Percentiles rank a stretch among this genome's conserved stretches.
These are phyloP conservation scores for Microsporum audouinii DNA, from an alignment of 2,329 filamentous ascomycete genomes.

Conservation along the genomic window DNA sequence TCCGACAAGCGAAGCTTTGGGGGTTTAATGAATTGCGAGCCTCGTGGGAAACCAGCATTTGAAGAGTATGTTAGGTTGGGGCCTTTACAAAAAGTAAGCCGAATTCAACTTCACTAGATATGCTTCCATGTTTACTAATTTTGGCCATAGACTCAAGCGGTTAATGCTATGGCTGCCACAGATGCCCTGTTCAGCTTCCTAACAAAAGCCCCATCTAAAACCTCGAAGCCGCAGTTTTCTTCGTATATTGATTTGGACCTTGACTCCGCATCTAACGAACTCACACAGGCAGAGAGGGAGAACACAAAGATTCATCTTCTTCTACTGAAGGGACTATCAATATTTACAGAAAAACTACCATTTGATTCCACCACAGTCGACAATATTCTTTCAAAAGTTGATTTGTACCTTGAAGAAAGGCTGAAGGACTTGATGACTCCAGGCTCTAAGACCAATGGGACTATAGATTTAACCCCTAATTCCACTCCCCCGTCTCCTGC, in stretches of 20 bases:
- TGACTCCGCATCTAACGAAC: constrained; percentile 20
- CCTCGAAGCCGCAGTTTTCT: not conserved
- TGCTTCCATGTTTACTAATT: not conserved
- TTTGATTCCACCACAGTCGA: not conserved
- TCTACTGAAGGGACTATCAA: constrained; percentile 24
- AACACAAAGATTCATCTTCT: constrained; percentile 24
- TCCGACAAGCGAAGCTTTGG: constrained; percentile 29
- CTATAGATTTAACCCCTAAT: constrained; percentile 10
- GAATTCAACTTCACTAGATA: not conserved
- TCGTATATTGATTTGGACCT: constrained; percentile 7
- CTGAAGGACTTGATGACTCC: not conserved
- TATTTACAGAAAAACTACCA: not conserved
- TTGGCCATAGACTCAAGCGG: constrained; percentile 24
- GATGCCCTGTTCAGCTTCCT: constrained; percentile 28
- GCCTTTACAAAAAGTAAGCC: constrained; percentile 28
- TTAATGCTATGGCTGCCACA: constrained; percentile 25
- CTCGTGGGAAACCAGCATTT: constrained; percentile 23
- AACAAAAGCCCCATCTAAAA: constrained; percentile 14
- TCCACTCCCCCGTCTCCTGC: constrained; percentile 19
- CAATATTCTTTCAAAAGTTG: constrained; percentile 6
- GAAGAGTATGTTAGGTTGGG: constrained; percentile 31
- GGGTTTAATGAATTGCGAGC: constrained; percentile 34
- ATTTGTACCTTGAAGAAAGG: constrained; percentile 10
- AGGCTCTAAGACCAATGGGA: constrained; percentile 1
- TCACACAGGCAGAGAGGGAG: constrained; percentile 28